Conservation (phyloP, 164 flowering plant species). For the Nymphaea thermarum region DNA sequence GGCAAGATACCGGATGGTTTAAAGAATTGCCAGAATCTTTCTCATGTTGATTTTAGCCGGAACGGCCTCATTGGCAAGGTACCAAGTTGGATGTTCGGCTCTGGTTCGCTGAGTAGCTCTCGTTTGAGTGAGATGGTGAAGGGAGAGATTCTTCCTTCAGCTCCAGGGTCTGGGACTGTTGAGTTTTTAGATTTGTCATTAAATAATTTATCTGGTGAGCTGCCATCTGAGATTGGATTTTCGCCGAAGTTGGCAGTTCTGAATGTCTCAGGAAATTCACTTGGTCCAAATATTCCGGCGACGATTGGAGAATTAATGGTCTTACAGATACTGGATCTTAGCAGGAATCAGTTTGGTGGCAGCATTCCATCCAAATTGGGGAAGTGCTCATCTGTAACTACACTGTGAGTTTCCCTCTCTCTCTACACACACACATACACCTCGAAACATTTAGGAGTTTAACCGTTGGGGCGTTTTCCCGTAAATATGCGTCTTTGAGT, state of each 20-base stretch:
- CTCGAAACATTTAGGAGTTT: conserved; percentile 48
- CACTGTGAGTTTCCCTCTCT: conserved; percentile 13
- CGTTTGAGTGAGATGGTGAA: not conserved
- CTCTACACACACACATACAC: conserved; percentile 41
- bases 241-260: conserved; percentile 43
- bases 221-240: conserved; percentile 34
- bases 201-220: conserved; percentile 53
- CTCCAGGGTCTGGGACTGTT: conserved; percentile 9
- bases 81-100: conserved; percentile 43
- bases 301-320: conserved; percentile 54
- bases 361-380: conserved; percentile 70
- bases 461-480: conserved; percentile 48
- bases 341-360: conserved; percentile 57
- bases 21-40: conserved; percentile 32
- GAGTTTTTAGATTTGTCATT: conserved; percentile 54
- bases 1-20: conserved; percentile 66
- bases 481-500: conserved; percentile 19
- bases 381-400: conserved; percentile 17
- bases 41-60: conserved; percentile 44
- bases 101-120: not conserved
- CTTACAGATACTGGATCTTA: conserved; percentile 52
- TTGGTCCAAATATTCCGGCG: conserved; percentile 50
- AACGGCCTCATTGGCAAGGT: conserved; percentile 46
- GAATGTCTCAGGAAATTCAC: conserved; percentile 57
- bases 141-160: not conserved